Base-by-base conservation (phyloP, 2,329 filamentous ascomycete species). In the Aspergillus sojae region DNA sequence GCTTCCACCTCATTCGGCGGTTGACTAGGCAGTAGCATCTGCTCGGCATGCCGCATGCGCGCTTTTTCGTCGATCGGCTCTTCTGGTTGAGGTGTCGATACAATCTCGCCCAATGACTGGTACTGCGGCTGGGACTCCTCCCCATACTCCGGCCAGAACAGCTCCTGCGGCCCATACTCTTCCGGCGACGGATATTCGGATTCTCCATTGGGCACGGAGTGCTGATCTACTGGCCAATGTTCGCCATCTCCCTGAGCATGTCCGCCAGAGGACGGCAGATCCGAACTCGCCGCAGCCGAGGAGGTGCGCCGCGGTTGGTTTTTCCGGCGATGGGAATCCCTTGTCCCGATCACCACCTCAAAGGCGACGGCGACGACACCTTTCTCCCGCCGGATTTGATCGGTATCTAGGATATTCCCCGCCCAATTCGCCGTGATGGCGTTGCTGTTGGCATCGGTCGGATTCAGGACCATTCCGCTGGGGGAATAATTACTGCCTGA, bases 341-440 rank as follows among this genome's bases (percentile, higher is more conserved):
- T 86, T 0, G 93, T 97, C 1, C 95, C 95, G 23, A 98, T 89
- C 1, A 96, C 83, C 16, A 97, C 86, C 75, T 97, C 93, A 70
- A 97, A 94, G 0, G 90, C 85, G 60, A 93, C 91, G 0, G 89
- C 90, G 26, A 97, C 89, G n/a, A 98, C 93, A 10, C 92, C 93
- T 74, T 97, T 97, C 74, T 96, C 93, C 46, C 94, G 88, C 57
- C 93, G 86, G 30, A 98, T 87, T 54, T 90, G 88, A 67, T 95
- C 90, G 0, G 95, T 99, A 69, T 97, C 93, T 48, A 96, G 86
- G 65, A 97, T 92, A 64, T 89, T 89, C 7, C 89, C 75, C 1
- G 76, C 74, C 78, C 78, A 82, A 52, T 79, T 78, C 48, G 79
- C 74, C 10, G 79, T 79, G 50, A 79, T 71, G 41, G 74, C 71